Evolutionary conservation across 2,329 filamentous ascomycete genomes (phyloP).

Genomic region (Xylaria multiplex): DNA sequence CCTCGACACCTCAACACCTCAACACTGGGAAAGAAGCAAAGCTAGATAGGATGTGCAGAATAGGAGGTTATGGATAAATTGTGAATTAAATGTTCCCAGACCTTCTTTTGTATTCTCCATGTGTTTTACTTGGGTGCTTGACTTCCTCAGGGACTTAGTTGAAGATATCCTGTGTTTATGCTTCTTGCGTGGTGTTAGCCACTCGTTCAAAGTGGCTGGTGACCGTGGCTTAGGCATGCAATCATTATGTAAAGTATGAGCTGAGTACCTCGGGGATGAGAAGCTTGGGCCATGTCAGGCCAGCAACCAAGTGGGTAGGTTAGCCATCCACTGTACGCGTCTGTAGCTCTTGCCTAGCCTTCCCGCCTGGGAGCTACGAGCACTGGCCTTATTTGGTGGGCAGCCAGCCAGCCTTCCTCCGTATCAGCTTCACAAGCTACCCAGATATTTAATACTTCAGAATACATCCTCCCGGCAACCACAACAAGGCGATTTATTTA

Average conservation of each 20-base stretch:
- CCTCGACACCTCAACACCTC: no score
- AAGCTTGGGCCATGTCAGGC: slow-evolving; percentile 35
- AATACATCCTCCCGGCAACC: slow-evolving; percentile 17
- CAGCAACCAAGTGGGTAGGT: neutral
- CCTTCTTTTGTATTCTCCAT: no score
- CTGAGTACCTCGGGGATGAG: no score
- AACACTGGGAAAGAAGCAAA: no score
- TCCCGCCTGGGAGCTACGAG: slow-evolving; percentile 25
- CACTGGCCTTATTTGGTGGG: slow-evolving; percentile 34
- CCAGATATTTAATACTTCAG: slow-evolving; percentile 14
- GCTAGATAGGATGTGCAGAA: no score
- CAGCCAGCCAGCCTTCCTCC: slow-evolving; percentile 40
- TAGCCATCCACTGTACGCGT: slow-evolving; percentile 43
- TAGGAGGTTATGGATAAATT: no score
- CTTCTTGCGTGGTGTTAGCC: no score
- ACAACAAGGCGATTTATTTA: neutral
- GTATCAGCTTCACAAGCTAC: slow-evolving; percentile 28
- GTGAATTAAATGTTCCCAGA: no score
- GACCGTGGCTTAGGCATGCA: slow-evolving; percentile 4
- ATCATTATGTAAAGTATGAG: no score
- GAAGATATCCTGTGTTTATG: no score
- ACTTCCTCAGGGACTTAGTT: no score
- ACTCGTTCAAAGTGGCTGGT: slow-evolving; percentile 9
- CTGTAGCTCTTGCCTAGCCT: slow-evolving; percentile 50
- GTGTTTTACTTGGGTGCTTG: no score